Percentiles rank a stretch among this genome's conserved stretches.
phyloP scores from a whole-genome alignment of 208 protist species.

The Tritrichomonas foetus region DNA sequence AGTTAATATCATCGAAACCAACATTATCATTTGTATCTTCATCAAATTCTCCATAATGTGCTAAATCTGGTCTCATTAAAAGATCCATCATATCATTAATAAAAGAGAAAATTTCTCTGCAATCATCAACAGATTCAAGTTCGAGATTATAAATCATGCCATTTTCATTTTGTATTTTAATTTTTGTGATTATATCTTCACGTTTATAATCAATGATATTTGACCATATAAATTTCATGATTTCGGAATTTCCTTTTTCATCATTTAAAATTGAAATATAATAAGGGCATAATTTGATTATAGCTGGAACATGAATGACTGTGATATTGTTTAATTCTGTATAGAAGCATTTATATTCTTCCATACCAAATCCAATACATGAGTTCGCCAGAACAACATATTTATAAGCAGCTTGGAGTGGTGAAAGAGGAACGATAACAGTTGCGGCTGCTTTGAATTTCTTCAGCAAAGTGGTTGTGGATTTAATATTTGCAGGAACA shows the following conservation, averaged over 20 bases:
- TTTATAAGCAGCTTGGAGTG: not conserved
- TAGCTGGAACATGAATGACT: too few relatives aligned
- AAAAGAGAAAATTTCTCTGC: not conserved
- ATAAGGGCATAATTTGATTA: too few relatives aligned
- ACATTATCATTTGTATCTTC: too few relatives aligned
- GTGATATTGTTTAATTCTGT: too few relatives aligned
- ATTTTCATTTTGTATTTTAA: not conserved
- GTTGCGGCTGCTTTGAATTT: too few relatives aligned
- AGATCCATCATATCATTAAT: not conserved
- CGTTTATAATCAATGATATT: not conserved
- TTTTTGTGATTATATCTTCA: not conserved
- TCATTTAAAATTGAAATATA: too few relatives aligned
- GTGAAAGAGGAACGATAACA: too few relatives aligned
- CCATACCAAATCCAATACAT: not conserved
- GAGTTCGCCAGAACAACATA: not conserved
- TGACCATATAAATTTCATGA: too few relatives aligned
- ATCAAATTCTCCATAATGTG: too few relatives aligned
- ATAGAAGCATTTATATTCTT: not conserved
- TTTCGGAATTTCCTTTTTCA: too few relatives aligned
- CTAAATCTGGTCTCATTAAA: not conserved
- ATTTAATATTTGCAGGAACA: not conserved
- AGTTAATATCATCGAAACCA: too few relatives aligned
- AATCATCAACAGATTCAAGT: not conserved
- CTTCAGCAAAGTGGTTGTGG: not conserved
- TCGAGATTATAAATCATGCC: not conserved